Conservation (phyloP, 2,329 filamentous ascomycete species). For the Xylaria sp. region DNA sequence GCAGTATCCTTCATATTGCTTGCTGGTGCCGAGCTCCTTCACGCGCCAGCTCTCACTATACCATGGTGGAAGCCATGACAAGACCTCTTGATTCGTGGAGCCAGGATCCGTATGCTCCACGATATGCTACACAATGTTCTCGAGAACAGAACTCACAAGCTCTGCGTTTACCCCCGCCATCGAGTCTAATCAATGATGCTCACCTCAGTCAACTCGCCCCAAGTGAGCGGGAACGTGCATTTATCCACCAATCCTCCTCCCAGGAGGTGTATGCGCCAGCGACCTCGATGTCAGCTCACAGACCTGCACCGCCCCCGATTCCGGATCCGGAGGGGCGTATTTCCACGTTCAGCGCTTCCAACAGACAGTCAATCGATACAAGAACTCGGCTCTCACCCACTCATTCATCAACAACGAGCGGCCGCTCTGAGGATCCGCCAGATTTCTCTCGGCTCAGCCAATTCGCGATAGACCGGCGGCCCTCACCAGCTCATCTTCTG, state of each 20-base stretch:
- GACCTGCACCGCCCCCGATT: conserved; percentile 28
- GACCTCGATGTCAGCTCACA: conserved; percentile 30
- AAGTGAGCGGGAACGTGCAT: conserved; percentile 31
- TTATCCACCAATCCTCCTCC: conserved; percentile 28
- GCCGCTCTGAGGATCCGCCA: conserved; percentile 31
- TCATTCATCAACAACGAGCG: conserved; percentile 30
- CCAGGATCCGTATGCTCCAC: conserved; percentile 38
- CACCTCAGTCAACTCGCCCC: conserved; percentile 27
- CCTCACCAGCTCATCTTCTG: conserved; percentile 27
- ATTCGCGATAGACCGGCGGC: conserved; percentile 26
- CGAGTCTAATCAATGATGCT: conserved; percentile 34
- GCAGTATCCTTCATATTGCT: conserved; percentile 30
- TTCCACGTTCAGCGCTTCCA: conserved; percentile 25
- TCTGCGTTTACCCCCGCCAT: conserved; percentile 38
- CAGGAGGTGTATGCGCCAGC: conserved; percentile 31
- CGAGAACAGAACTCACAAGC: conserved; percentile 35
- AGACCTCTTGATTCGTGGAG: conserved; percentile 40
- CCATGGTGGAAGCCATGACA: conserved; percentile 42
- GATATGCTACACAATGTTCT: conserved; percentile 34
- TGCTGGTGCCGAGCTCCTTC: conserved; percentile 33
- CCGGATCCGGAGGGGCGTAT: conserved; percentile 23
- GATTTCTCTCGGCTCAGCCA: conserved; percentile 31
- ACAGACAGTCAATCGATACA: conserved; percentile 29
- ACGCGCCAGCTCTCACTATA: conserved; percentile 34
- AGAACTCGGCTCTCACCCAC: conserved; percentile 29